Base-by-base conservation (phyloP, 345 rosid genomes). In the Toxicodendron radicans region DNA sequence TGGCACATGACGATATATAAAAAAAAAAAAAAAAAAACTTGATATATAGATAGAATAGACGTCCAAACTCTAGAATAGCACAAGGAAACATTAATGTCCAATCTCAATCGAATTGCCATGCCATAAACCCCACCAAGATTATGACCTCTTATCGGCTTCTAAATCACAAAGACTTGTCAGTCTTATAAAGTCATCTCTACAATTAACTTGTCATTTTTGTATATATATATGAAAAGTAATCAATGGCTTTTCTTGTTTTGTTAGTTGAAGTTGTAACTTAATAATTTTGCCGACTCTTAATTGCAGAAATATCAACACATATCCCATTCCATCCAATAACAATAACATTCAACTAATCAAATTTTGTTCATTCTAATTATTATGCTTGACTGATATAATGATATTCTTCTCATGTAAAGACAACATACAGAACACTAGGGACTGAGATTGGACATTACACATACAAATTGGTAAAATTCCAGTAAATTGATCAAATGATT, bases 221-320 rank as follows among this genome's bases (percentile, higher is more conserved):
- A 7, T 33, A 17, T 59, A 59, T 32, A 17, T 59, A 59, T 32
- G 11, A 5, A 9, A 17, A 60, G 64, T 27, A 30, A 17, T 0
- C 43, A 0, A 18, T 12, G 24, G 11, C 17, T 27, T 32, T 13
- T 1, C 38, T 18, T 23, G 54, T 21, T 53, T 48, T 12, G 51
- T 54, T 54, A 52, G 73, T 69, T 69, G 62, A 54, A 11, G n/a
- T 61, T 18, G 43, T 51, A 27, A 74, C 27, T 58, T 35, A n/a
- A 67, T 46, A 52, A 46, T 53, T 38, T 65, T 70, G 76, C 82
- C 82, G 75, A 56, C 82, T 58, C 59, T 38, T 79, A 74, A 64
- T 35, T 70, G 58, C 69, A 8, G 13, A 7, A 12, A 45, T 18
- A 20, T 35, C 45, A 41, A 38, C 67, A n/a, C n/a, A 38, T 38